Conservation (phyloP, 352 stramenopile genomes). For the Phytophthora ramorum region DNA sequence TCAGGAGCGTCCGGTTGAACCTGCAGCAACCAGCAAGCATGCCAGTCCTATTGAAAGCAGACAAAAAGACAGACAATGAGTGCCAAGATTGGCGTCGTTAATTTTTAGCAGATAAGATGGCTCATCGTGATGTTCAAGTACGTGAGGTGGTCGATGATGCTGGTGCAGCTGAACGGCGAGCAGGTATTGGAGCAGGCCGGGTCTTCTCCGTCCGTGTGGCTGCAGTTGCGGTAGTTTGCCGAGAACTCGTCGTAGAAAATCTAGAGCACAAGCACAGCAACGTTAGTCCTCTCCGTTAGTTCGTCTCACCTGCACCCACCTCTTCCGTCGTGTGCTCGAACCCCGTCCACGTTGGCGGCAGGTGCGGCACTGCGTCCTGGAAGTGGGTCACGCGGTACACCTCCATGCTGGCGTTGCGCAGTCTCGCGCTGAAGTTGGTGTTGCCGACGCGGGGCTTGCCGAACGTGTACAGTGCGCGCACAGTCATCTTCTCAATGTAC, state of each 20-base stretch:
- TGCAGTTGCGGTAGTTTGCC: constrained; percentile 63
- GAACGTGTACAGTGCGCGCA: constrained; percentile 74
- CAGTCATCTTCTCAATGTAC: constrained; percentile 62
- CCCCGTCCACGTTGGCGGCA: constrained; percentile 78
- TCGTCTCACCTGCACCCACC: constrained; percentile 34
- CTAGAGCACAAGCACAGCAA: constrained; percentile 35
- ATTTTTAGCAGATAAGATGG: constrained; percentile 81
- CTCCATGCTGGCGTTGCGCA: constrained; percentile 64
- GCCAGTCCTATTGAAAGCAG: constrained; percentile 15
- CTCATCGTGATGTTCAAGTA: constrained; percentile 92
- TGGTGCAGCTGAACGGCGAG: constrained; percentile 79
- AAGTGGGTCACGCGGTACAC: constrained; percentile 83
- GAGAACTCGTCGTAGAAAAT: constrained; percentile 88
- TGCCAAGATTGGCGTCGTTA: constrained; percentile 8
- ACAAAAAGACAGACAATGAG: neutral
- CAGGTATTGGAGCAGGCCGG: constrained; percentile 70
- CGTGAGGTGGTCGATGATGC: constrained; percentile 85
- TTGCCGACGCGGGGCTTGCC: constrained; percentile 84
- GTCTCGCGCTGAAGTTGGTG: constrained; percentile 57
- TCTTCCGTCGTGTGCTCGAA: constrained; percentile 81
- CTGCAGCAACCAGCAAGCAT: neutral
- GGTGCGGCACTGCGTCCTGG: constrained; percentile 76
- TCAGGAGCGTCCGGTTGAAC: constrained; percentile 21
- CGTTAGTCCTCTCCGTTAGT: neutral
- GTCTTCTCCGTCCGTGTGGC: constrained; percentile 69